Percentiles rank a stretch among this genome's conserved stretches.
These are phyloP conservation scores for Rhodotorula sp. DNA, from an alignment of 1,284 basidiomycete genomes.

Conservation along the genomic window DNA sequence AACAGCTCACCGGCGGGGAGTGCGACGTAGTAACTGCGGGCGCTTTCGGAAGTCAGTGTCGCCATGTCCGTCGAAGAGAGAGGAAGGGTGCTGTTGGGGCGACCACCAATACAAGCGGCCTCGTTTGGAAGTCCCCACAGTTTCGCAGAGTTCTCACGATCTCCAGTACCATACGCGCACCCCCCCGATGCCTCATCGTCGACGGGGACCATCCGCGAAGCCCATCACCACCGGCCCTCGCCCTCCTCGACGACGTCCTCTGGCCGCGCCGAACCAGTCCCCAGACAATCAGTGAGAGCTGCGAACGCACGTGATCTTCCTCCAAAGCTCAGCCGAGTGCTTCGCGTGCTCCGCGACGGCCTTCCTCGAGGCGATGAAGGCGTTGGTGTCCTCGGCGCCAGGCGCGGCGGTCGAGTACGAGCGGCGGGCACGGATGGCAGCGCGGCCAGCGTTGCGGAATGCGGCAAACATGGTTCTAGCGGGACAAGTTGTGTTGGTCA, in stretches of 20 bases:
- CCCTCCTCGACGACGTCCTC: background rate
- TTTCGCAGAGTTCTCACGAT: no score
- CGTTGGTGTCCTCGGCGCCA: background rate
- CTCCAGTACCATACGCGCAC: background rate
- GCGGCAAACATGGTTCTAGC: background rate
- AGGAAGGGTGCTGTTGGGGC: background rate
- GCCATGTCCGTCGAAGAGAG: background rate
- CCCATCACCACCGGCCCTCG: no score
- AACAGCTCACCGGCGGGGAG: constrained; percentile 57
- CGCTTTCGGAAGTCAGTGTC: background rate
- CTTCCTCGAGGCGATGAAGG: constrained; percentile 53
- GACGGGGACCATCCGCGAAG: no score
- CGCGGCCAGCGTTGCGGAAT: constrained; percentile 7
- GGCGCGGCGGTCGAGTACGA: constrained; percentile 20
- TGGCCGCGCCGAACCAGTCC: background rate
- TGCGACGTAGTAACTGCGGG: constrained; percentile 66
- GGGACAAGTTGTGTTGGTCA: background rate
- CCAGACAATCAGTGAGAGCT: background rate
- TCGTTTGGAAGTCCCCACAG: background rate
- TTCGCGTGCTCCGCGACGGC: constrained; percentile 66
- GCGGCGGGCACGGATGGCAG: background rate
- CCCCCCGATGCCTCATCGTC: background rate
- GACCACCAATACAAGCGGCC: no score
- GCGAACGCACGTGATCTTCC: constrained; percentile 67
- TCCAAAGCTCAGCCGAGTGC: constrained; percentile 75